Conservation (phyloP, 1,284 basidiomycete genomes). For the Trametes versicolor region DNA sequence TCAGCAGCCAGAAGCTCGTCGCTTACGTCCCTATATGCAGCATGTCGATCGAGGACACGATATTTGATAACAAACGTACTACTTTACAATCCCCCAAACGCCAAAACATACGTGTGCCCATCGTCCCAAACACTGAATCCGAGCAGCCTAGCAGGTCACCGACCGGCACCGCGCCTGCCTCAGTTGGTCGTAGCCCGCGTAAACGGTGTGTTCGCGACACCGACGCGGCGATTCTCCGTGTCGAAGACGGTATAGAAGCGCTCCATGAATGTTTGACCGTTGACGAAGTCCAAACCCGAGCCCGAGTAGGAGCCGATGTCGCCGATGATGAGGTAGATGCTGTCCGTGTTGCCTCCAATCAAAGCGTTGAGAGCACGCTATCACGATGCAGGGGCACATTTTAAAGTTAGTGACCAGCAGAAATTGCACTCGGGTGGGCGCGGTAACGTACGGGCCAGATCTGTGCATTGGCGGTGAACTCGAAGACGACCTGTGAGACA, state of each 20-base stretch:
- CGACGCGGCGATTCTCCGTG: slow-evolving; percentile 56
- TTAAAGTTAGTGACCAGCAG: background rate
- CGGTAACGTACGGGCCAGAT: slow-evolving; percentile 52
- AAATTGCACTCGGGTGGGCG: slow-evolving; percentile 17
- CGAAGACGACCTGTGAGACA: slow-evolving; percentile 43
- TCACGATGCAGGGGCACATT: background rate
- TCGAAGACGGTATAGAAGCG: slow-evolving; percentile 76
- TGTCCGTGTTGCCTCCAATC: slow-evolving; percentile 50
- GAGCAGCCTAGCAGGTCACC: too few species aligned
- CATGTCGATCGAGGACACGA: too few species aligned
- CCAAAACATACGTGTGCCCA: too few species aligned
- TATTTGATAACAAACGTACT: too few species aligned
- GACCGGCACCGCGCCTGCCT: too few species aligned
- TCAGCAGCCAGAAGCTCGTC: too few species aligned
- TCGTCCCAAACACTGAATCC: too few species aligned
- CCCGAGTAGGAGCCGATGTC: slow-evolving; percentile 42
- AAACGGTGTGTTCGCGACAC: slow-evolving; percentile 57
- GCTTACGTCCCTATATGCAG: too few species aligned
- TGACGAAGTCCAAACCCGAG: slow-evolving; percentile 51
- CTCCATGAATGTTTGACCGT: slow-evolving; percentile 52
- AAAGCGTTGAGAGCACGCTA: slow-evolving; percentile 49
- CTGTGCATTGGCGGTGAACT: slow-evolving; percentile 58
- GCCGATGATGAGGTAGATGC: slow-evolving; percentile 59
- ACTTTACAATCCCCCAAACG: too few species aligned
- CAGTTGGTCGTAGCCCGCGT: slow-evolving; percentile 66